Evolutionary conservation across 2,329 filamentous ascomycete species (phyloP), one percentile per base, ranked within the genome.

Genomic region (Westerdykella ornata): DNA sequence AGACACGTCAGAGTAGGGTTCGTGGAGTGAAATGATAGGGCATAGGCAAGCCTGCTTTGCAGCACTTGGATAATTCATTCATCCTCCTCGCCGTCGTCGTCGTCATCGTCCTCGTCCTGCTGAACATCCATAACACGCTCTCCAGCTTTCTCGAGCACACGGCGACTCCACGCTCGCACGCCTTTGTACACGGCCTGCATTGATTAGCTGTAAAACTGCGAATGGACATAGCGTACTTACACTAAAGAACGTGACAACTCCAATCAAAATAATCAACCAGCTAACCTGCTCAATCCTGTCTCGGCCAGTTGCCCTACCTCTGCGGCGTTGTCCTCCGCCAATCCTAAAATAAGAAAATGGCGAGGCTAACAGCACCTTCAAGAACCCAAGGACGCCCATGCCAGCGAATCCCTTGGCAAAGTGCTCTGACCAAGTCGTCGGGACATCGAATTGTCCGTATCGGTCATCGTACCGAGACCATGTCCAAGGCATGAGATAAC

Each of bases 381-480:
- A 63, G 45, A 94, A 85, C 0, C 90, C 89, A 14, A 97, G 70
- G 5, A 97, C 70, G 6, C 92, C 92, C 37, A 97, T 75, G 4
- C 87, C 90, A n/a, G 90, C 82, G 51, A 96, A 74, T 0, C 92
- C 92, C 65, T 96, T 96, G 43, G 85, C 49, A 52, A 96, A 92
- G 61, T 98, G 92, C 53, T 85, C 80, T 5, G 72, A 56, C 90
- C 90, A 97, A 1, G 80, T 78, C 8, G 46, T 47, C n/a, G 60
- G 48, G 38, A 67, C 46, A 55, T 68, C 45, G 31, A 66, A 67
- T 3, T 58, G 51, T 34, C 60, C 49, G 41, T 59, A 51, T 14
- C 57, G 44, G 40, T 62, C 46, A 22, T 56, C 33, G 22, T 46
- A 44, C 11, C n/a, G n/a, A 8, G 30, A 33, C 30, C 30, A 17